Evolutionary conservation across 1,139 yeast genomes (phyloP), one percentile per base, ranked within the genome.

Genomic region (Hyphopichia wangnamkhiaoensis): DNA sequence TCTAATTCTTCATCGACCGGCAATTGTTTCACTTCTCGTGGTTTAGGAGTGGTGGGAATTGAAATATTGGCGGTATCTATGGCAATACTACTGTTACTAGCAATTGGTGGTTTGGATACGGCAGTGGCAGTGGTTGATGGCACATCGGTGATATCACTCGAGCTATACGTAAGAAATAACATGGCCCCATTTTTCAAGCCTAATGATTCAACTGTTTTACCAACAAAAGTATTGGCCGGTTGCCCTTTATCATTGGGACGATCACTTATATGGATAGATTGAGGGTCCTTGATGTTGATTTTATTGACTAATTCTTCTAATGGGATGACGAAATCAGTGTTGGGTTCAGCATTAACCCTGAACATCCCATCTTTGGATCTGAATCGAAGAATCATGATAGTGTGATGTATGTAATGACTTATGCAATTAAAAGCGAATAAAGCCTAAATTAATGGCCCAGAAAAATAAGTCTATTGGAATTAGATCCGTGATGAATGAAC

Each of bases 181-280:
- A 91, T 72, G 49, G 88, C 96, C n/a, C 98, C 98, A 62, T 93
- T 93, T 48, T 68, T 68, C 37, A 79, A 65, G 0, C 86, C 86
- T 46, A 87, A 58, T 12, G 74, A 76, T 1, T 53, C 56, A 2
- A 86, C 63, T 1, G 82, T 61, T 34, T 64, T 63, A 10, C 76
- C 75, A 41, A 68, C 61, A 18, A 82, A 60, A 5, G 66, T 60
- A 9, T 61, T 52, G 4, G 75, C 76, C 2, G 66, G 54, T 45
- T 74, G 71, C 10, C 80, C 83, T 16, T 64, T 68, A 12, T 65
- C 74, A 20, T 69, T 63, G 9, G 87, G 87, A 24, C 63, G 58
- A 31, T 65, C 59, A 25, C 80, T 69, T 23, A 80, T 59, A 13
- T 52, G 48, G 15, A 79, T 50, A 4, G 71, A 48, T n/a, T 61